Evolutionary conservation across 768 basidiomycete genomes (phyloP), one percentile per base, ranked within the genome.

Genomic region (Rhodosporidiobolus odoratus): DNA sequence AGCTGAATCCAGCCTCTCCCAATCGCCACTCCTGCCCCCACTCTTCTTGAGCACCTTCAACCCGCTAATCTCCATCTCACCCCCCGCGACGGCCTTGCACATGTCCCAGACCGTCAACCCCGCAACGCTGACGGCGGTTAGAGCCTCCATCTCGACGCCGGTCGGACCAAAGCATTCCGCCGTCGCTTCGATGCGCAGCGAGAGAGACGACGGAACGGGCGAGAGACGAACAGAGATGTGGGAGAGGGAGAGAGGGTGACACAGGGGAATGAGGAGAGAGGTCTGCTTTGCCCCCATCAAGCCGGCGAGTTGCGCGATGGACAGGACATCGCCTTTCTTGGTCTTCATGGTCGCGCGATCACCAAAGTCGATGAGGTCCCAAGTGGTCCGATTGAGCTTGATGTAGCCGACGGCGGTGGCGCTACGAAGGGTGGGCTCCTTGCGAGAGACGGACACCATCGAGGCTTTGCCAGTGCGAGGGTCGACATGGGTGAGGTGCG

Each of bases 61-160:
- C 32, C 86, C 77, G 13, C 85, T 82, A 43, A 96, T 90, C 68
- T 85, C 80, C 90, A 95, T 92, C 66, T 90, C 89, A 77, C 85
- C 84, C n/a, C 91, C 92, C 1, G 89, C 91, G 3, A 91, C 87
- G 8, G 89, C 88, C 80, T 94, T 93, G 38, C 93, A 84, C 92
- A 95, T 93, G 77, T 92, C 91, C 89, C 91, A 95, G 21, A 93
- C 86, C 1, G 90, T 91, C 63, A 94, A 81, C 40, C 90, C 82
- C 9, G 87, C 87, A 38, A 89, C 82, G 2, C 87, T 87, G 15
- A 91, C 92, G 32, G 88, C 88, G n/a, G 88, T 90, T 65, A 94
- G 78, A 32, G 92, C 92, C 80, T 96, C 94, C 89, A 97, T 92
- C 81, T 92, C 91, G 27, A 92, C 90, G 8, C 92, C 89, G 21